Percentiles rank a stretch among this genome's conserved stretches.
phyloP scores from a whole-genome alignment of 345 rosid species.

The Syzygium aromaticum region DNA sequence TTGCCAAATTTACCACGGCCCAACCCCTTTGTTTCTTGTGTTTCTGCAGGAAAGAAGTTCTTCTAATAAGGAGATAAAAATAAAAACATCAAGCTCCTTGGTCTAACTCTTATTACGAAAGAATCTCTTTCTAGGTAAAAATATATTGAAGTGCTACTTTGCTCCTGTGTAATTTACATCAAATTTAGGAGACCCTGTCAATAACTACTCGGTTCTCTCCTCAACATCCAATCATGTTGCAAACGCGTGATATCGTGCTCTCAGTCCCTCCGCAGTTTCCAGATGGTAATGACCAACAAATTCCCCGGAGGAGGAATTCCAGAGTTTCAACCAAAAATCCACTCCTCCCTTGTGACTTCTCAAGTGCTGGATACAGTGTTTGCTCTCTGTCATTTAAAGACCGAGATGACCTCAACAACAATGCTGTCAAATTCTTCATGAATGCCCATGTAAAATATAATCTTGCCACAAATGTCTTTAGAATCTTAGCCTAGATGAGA shows the following conservation, averaged over 20 bases:
- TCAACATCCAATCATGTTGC: background rate
- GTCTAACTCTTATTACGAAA: background rate
- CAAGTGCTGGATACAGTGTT: background rate
- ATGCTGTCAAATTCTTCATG: background rate
- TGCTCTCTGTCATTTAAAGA: background rate
- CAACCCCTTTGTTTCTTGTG: constrained; percentile 25
- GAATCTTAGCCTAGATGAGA: background rate
- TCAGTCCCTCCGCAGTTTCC: background rate
- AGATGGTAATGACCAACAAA: background rate
- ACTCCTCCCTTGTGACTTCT: background rate
- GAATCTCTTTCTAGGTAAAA: background rate
- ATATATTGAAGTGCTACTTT: background rate
- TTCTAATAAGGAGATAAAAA: background rate
- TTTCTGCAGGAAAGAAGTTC: constrained; percentile 15
- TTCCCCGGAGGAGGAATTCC: background rate
- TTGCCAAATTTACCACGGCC: constrained; percentile 67
- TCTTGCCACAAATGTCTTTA: background rate
- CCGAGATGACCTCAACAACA: background rate
- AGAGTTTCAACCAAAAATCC: background rate
- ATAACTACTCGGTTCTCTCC: background rate
- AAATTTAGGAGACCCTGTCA: background rate
- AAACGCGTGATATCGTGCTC: background rate
- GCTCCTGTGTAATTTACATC: background rate
- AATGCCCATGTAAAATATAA: background rate
- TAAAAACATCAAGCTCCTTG: background rate